A percentile compares a stretch with the other conserved stretches of the same genome.
Conservation (phyloP, 805 yeast genomes). For the Kuraishia piskuri region DNA sequence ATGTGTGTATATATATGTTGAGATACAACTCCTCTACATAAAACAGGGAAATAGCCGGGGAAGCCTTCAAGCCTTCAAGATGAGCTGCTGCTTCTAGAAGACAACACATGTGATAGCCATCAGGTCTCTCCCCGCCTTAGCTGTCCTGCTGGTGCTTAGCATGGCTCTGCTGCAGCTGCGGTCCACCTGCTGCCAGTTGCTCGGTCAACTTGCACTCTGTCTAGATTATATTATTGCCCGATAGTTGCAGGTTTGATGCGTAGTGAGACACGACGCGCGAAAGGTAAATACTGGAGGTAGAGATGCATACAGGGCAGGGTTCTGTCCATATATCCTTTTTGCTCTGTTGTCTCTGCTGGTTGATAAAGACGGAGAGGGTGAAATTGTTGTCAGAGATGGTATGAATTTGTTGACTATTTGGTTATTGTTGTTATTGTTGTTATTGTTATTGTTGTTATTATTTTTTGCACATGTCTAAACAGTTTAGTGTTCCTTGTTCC, state of each 20-base stretch:
- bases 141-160: background rate
- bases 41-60: background rate
- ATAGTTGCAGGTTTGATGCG: background rate
- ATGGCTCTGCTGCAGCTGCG: background rate
- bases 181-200: background rate
- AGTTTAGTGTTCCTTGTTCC: background rate
- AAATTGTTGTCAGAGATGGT: background rate
- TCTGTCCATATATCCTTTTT: no score
- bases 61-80: background rate
- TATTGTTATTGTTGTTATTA: background rate
- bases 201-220: background rate
- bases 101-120: background rate
- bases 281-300: background rate
- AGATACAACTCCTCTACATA: no score
- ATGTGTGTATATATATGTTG: no score
- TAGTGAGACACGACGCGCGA: background rate
- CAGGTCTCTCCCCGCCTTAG: background rate
- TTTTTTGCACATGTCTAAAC: background rate
- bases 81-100: background rate
- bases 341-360: no score
- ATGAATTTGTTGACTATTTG: no score
- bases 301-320: background rate
- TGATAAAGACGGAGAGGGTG: background rate
- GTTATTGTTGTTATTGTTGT: background rate
- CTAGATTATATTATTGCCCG: background rate